Evolutionary conservation across 1,139 yeast genomes (phyloP), one percentile per base, ranked within the genome.

Genomic region (Kodamaea anthophila): DNA sequence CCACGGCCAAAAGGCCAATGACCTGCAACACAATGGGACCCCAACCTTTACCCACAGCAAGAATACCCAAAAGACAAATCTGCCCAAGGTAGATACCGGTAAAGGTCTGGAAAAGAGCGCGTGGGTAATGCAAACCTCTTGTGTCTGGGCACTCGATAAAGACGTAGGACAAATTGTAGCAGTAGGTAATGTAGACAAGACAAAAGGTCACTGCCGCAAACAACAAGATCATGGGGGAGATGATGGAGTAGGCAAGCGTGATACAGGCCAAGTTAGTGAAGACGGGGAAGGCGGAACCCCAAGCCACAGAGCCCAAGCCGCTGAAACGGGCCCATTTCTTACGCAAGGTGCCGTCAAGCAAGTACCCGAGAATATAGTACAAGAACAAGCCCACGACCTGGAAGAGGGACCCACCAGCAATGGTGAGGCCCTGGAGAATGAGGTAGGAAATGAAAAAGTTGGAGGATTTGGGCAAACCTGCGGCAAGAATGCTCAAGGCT

Each of bases 21-120:
- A 74, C 80, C 55, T 83, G 86, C 32, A 91, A 60, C 10, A 74
- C 88, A 41, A 88, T 71, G 28, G 95, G 94, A 23, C 95, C 96
- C 96, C 96, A 88, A 34, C 94, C 84, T 66, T 86, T 85, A 40
- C 94, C 93, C 47, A 87, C 86, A 15, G 77, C 85, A 51, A 87
- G 86, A 40, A 91, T 65, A 34, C 94, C 96, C 41, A 88, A 59
- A 49, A 91, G 51, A 61, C 95, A 85, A 18, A 87, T 56, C 56
- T 91, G 91, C 13, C 93, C 94, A 41, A 91, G 57, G 54, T 91
- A 91, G 26, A 91, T 58, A 34, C 97, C 97, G 23, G 83, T 79
- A 49, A 91, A 77, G 0, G 91, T 78, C 58, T 91, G 96, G 57
- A 79, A 81, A 39, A 91, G 61, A 2, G 96, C 96, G 42, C 80